These are phyloP conservation scores for Apophysomyces elegans DNA, from an alignment of 371 early-diverging fungal species.

Conservation along the genomic window DNA sequence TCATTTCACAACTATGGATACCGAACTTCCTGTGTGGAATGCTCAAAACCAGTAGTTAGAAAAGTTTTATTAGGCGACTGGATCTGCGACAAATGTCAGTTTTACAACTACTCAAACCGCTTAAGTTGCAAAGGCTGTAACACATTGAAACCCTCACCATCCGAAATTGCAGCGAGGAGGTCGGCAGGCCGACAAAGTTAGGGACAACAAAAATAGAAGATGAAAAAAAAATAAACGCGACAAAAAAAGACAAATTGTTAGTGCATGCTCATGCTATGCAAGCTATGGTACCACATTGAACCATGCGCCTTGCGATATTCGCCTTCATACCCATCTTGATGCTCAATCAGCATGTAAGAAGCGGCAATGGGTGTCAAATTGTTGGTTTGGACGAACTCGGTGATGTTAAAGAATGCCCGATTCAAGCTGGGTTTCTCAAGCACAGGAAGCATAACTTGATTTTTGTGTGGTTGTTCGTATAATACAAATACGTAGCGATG, in stretches of 20 bases:
- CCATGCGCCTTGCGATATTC: slow-evolving; percentile 3
- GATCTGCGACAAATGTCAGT: slow-evolving; percentile 9
- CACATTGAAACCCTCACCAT: not conserved
- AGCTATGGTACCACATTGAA: not conserved
- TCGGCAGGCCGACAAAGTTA: not conserved
- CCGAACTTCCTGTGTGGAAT: not conserved
- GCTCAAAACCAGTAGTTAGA: slow-evolving; percentile 1
- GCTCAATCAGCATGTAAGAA: slow-evolving; percentile 14
- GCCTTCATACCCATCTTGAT: slow-evolving; percentile 12
- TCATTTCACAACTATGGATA: slow-evolving; percentile 11
- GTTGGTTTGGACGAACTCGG: slow-evolving; percentile 16
- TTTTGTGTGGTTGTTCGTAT: slow-evolving; percentile 36
- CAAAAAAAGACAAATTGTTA: not conserved
- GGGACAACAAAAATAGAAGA: no score
- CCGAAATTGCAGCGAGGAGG: not conserved
- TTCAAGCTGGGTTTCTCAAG: not conserved
- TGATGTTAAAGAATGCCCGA: slow-evolving; percentile 17
- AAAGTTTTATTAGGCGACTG: slow-evolving; percentile 8
- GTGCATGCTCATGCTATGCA: not conserved
- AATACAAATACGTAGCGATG: slow-evolving; percentile 58
- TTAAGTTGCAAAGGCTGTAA: slow-evolving; percentile 13
- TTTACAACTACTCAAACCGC: slow-evolving; percentile 9
- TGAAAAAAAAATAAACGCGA: not conserved
- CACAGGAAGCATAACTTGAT: slow-evolving; percentile 16
- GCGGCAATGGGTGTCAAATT: slow-evolving; percentile 19